Evolutionary conservation across 1,139 yeast genomes (phyloP).

Genomic region (Martiniozyma asiatica): DNA sequence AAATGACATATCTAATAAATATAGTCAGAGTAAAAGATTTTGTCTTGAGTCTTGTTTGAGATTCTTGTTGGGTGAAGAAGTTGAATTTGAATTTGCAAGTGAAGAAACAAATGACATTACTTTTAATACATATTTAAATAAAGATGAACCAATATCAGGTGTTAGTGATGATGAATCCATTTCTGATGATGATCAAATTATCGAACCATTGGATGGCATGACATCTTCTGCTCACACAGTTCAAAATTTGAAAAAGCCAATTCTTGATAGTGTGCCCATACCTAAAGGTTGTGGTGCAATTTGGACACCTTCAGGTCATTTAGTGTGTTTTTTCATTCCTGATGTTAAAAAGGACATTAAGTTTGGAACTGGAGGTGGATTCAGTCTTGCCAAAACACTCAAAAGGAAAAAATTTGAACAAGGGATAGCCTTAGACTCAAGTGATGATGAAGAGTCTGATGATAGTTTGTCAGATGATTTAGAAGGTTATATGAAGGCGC

Average conservation of each 20-base stretch:
- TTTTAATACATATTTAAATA: conserved; percentile 1
- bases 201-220: conserved; percentile 4
- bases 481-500: conserved; percentile 23
- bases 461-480: conserved; percentile 42
- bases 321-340: conserved; percentile 75
- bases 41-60: conserved; percentile 77
- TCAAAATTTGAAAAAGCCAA: conserved; percentile 10
- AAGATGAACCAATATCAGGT: conserved; percentile 4
- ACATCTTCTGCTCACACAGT: conserved; percentile 10
- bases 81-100: conserved; percentile 33
- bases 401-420: conserved; percentile 21
- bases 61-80: conserved; percentile 69
- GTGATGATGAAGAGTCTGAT: conserved; percentile 11
- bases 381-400: conserved; percentile 24
- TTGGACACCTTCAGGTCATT: conserved; percentile 70
- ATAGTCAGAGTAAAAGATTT: conserved; percentile 45
- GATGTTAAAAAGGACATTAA: conserved; percentile 30
- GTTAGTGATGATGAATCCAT: conserved; percentile 1
- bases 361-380: conserved; percentile 33
- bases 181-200: conserved; percentile 1
- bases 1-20: conserved; percentile 43
- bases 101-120: conserved; percentile 19
- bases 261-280: conserved; percentile 71
- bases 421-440: conserved; percentile 11
- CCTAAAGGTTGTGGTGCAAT: conserved; percentile 91